Evolutionary conservation across 352 stramenopile genomes (phyloP), one percentile per base, ranked within the genome.

Genomic region (Globisporangium abappressorium): DNA sequence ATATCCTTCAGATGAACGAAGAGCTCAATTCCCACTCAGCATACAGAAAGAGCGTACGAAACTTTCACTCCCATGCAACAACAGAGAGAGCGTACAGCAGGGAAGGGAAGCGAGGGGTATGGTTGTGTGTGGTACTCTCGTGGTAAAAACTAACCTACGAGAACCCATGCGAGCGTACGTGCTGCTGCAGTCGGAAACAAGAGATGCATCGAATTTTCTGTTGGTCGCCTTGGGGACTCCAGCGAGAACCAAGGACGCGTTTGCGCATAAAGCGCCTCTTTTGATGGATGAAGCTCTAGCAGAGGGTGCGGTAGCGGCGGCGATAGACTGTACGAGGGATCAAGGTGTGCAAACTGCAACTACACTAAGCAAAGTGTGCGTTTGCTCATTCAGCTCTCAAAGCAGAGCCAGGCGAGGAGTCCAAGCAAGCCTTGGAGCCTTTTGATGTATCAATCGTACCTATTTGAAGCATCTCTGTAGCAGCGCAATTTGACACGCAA

Each of bases 371-470:
- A n/a, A 49, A 49, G 41, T 20, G 41, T n/a, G 20, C 41, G 41
- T 20, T 49, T 51, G 43, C 43, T 22, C 43, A 51, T 51, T 51
- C 43, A 51, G 43, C 18, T 49, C 43, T 24, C 43, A 24, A 46
- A 5, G 1, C 14, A 51, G 43, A n/a, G 18, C 18, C 14, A 49
- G 41, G 41, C 41, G 28, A 33, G 28, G 28, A 33, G 28, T 33
- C 28, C 28, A 33, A 5, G 36, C 24, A 26, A 41, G 9, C 1
- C 9, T 43, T 15, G 36, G 5, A 49, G 47, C 20, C 22, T 36
- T 46, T 11, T 28, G 34, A 47, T 57, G 43, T 49, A 20, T 49
- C 8, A 65, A 33, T 57, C 60, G 60, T 24, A 66, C 60, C 33
- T 66, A n/a, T 46, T 12, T 34, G 60, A n/a, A 11, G 6, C 11